Percentiles rank a stretch among this genome's conserved stretches.
Evolutionary conservation across 1,284 basidiomycete species (phyloP).

Genomic region (Ustilago bromivora): DNA sequence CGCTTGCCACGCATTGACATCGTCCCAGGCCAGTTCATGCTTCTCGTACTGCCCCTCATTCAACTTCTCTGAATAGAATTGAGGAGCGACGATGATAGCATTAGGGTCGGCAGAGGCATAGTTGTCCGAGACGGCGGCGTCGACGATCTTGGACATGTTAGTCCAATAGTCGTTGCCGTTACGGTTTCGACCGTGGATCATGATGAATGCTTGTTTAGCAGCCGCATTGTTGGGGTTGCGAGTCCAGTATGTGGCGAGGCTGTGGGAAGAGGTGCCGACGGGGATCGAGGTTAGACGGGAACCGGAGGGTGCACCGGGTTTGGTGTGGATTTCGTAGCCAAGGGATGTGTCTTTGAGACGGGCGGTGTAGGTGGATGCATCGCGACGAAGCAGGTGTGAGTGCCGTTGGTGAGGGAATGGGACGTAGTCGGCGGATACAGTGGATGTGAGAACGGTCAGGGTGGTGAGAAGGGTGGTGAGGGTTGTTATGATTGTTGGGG

Average conservation of each 20-base stretch:
- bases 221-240: slow-evolving; percentile 23
- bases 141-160: slow-evolving; percentile 57
- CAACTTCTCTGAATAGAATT: slow-evolving; percentile 58
- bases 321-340: slow-evolving; percentile 47
- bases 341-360: slow-evolving; percentile 21
- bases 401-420: slow-evolving; percentile 15
- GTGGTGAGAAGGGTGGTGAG: slow-evolving; percentile 13
- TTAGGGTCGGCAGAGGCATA: slow-evolving; percentile 39
- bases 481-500: slow-evolving; percentile 2
- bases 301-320: slow-evolving; percentile 47
- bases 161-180: slow-evolving; percentile 61
- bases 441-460: not conserved
- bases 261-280: slow-evolving; percentile 37
- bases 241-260: slow-evolving; percentile 59
- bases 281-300: slow-evolving; percentile 42
- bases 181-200: slow-evolving; percentile 65
- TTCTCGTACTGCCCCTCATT: slow-evolving; percentile 60
- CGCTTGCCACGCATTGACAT: slow-evolving; percentile 66
- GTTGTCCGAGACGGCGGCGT: slow-evolving; percentile 40
- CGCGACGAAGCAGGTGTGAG: slow-evolving; percentile 19
- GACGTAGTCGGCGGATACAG: slow-evolving; percentile 14
- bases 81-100: slow-evolving; percentile 61
- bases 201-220: slow-evolving; percentile 62
- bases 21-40: slow-evolving; percentile 61
- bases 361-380: slow-evolving; percentile 48